Conservation (phyloP, 2,329 filamentous ascomycete species). For the Onygenales sp. region DNA sequence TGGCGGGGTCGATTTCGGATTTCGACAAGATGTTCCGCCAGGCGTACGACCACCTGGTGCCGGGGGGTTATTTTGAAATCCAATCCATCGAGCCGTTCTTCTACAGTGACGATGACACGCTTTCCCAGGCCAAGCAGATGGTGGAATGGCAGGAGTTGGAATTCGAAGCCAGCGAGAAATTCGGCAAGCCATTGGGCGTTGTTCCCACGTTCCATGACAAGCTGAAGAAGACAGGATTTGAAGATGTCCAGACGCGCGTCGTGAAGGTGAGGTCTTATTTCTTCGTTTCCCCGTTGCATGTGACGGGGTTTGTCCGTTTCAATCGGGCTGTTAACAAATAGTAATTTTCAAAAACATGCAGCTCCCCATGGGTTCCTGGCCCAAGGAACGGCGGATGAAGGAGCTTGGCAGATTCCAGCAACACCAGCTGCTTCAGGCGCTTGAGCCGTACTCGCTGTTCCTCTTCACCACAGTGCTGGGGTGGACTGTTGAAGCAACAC, state of each 20-base stretch:
- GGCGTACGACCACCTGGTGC: slow-evolving; percentile 28
- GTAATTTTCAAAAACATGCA: slow-evolving; percentile 4
- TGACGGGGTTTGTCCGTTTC: too few species aligned
- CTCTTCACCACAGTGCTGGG: slow-evolving; percentile 21
- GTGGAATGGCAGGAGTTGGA: background rate
- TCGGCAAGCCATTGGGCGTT: slow-evolving; percentile 25
- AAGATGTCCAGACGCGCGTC: slow-evolving; percentile 39
- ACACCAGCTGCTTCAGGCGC: slow-evolving; percentile 15
- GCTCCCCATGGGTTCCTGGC: slow-evolving; percentile 25
- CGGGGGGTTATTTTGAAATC: slow-evolving; percentile 43
- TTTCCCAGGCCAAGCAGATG: background rate
- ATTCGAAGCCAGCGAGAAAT: slow-evolving; percentile 14
- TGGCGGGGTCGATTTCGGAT: slow-evolving; percentile 15
- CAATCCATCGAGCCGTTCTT: slow-evolving; percentile 24
- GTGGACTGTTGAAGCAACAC: slow-evolving; percentile 22
- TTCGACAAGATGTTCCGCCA: slow-evolving; percentile 14
- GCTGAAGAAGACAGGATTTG: slow-evolving; percentile 45
- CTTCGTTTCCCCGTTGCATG: background rate
- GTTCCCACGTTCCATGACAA: slow-evolving; percentile 30
- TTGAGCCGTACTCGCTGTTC: slow-evolving; percentile 17
- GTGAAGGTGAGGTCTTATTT: slow-evolving; percentile 25
- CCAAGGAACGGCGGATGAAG: slow-evolving; percentile 39
- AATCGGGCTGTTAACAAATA: background rate
- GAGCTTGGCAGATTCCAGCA: slow-evolving; percentile 33
- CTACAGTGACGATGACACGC: slow-evolving; percentile 22